A percentile compares a stretch with the other conserved stretches of the same genome.
Conservation (phyloP, 371 early-diverging fungal species). For the Rhizopus stolonifer region DNA sequence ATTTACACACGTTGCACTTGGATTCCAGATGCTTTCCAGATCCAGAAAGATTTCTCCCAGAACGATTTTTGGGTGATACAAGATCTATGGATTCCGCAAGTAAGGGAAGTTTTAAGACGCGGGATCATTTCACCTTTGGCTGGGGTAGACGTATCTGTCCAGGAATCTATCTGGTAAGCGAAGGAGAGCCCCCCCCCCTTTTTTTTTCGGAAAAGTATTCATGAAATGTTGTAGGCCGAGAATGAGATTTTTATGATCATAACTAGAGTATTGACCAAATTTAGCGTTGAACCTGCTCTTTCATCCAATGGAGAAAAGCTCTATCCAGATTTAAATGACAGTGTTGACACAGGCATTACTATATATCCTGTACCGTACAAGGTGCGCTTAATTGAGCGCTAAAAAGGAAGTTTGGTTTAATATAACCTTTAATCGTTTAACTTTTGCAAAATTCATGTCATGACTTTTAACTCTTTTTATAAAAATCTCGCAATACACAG, state of each 20-base stretch:
- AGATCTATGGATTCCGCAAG: conserved; percentile 1
- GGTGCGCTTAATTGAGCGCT: conserved; percentile 20
- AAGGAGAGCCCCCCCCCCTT: background rate
- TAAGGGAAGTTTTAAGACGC: background rate
- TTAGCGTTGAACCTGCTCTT: conserved; percentile 15
- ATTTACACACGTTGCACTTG: background rate
- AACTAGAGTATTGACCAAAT: conserved; percentile 11
- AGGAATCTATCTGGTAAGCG: conserved; percentile 14
- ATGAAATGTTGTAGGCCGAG: conserved; percentile 14
- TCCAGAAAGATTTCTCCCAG: conserved; percentile 8
- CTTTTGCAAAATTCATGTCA: too few relatives aligned
- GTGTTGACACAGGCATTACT: conserved; percentile 11
- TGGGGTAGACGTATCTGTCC: conserved; percentile 22
- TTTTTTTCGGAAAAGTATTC: too few relatives aligned
- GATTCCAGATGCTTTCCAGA: background rate
- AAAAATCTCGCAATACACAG: too few relatives aligned
- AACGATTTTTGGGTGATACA: conserved; percentile 2
- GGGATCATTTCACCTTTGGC: conserved; percentile 3
- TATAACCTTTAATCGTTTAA: too few relatives aligned
- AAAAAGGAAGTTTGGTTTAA: too few relatives aligned
- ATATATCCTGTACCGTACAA: conserved; percentile 9
- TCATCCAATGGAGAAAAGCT: conserved; percentile 2
- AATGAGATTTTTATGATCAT: conserved; percentile 18
- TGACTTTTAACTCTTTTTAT: too few relatives aligned
- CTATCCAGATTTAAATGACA: conserved; percentile 14